Percentiles rank a stretch among this genome's conserved stretches.
These are phyloP conservation scores for Ceratobasidium theobromae DNA, from an alignment of 1,284 basidiomycete genomes.

Conservation along the genomic window DNA sequence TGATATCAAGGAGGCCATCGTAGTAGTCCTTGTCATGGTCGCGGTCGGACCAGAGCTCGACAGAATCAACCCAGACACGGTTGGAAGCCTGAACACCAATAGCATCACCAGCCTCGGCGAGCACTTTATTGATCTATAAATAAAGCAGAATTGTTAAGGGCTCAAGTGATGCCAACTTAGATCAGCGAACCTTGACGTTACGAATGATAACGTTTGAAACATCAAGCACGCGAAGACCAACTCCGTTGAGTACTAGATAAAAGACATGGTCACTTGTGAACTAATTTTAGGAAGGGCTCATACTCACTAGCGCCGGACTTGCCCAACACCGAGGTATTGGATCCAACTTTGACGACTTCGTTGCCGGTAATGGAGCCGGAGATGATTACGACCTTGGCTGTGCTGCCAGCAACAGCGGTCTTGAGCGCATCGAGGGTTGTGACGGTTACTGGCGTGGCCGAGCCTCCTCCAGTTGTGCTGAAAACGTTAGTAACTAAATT, in stretches of 20 bases:
- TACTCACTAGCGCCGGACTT: conserved; percentile 38
- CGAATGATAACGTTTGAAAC: conserved; percentile 52
- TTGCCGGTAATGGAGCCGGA: conserved; percentile 50
- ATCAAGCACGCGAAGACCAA: conserved; percentile 49
- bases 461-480: conserved; percentile 29
- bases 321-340: conserved; percentile 34
- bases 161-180: neutral
- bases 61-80: conserved; percentile 51
- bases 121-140: conserved; percentile 48
- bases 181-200: conserved; percentile 48
- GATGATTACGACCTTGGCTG: conserved; percentile 52
- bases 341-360: conserved; percentile 43
- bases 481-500: neutral
- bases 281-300: neutral
- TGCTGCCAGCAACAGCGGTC: conserved; percentile 47
- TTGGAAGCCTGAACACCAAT: conserved; percentile 49
- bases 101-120: conserved; percentile 49
- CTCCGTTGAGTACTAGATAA: conserved; percentile 42
- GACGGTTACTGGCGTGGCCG: conserved; percentile 42
- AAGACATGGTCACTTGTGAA: neutral
- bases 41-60: conserved; percentile 47
- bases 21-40: conserved; percentile 48
- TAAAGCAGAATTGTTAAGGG: neutral
- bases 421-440: conserved; percentile 49
- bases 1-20: conserved; percentile 35